phyloP scores from a whole-genome alignment of 2,329 filamentous ascomycete species.

The Leptoxyphium fumago region DNA sequence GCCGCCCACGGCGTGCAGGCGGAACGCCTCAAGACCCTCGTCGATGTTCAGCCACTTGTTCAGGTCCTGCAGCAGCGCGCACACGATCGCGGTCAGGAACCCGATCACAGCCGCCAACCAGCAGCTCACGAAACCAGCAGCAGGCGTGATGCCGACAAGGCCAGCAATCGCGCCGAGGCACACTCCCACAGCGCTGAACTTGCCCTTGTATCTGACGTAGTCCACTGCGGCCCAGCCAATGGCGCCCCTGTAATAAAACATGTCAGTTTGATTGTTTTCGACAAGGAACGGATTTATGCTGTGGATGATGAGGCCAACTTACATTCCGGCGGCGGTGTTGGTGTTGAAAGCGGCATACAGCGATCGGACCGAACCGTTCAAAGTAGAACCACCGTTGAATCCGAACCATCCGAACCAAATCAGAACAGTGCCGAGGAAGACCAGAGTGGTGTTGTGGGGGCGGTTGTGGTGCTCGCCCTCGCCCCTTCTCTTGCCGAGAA shows the following conservation, averaged over 20 bases:
- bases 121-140: slow-evolving; percentile 27
- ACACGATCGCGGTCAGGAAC: slow-evolving; percentile 39
- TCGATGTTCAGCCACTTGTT: slow-evolving; percentile 42
- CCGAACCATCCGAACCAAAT: slow-evolving; percentile 53
- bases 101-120: slow-evolving; percentile 39
- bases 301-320: background rate
- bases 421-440: slow-evolving; percentile 48
- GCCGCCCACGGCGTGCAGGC: slow-evolving; percentile 43
- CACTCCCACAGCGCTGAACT: slow-evolving; percentile 41
- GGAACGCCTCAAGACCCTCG: slow-evolving; percentile 46
- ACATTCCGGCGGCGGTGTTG: slow-evolving; percentile 33
- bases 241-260: slow-evolving; percentile 29
- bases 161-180: slow-evolving; percentile 45
- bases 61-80: slow-evolving; percentile 34
- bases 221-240: slow-evolving; percentile 41
- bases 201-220: slow-evolving; percentile 35
- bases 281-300: background rate
- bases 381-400: slow-evolving; percentile 42
- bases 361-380: slow-evolving; percentile 38
- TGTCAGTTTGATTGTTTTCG: background rate
- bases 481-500: slow-evolving; percentile 44
- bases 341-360: slow-evolving; percentile 45
- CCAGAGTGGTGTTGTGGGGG: slow-evolving; percentile 48
- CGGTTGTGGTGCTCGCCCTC: slow-evolving; percentile 36
- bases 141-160: slow-evolving; percentile 46